Percentiles rank a stretch among this genome's conserved stretches.
phyloP scores from a whole-genome alignment of 2,329 filamentous ascomycete genomes.

The Ophiostoma piceae region DNA sequence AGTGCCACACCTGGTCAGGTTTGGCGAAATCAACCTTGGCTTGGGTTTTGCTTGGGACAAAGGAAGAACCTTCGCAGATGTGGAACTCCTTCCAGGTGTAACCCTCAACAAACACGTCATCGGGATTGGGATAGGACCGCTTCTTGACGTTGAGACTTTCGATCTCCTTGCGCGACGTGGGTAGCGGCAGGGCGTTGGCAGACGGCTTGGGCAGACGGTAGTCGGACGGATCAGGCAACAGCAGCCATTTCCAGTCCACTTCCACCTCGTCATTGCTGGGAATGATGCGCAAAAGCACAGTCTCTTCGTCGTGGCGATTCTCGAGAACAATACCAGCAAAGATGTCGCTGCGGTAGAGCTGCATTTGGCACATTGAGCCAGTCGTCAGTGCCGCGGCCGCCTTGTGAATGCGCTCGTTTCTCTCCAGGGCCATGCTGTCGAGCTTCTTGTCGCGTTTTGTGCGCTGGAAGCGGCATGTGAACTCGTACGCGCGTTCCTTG shows the following conservation, averaged over 20 bases:
- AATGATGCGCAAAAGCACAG: conserved; percentile 72
- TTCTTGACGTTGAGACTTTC: conserved; percentile 65
- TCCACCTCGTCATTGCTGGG: conserved; percentile 74
- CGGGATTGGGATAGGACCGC: conserved; percentile 57
- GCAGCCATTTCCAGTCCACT: conserved; percentile 78
- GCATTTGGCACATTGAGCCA: conserved; percentile 80
- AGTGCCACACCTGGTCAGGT: conserved; percentile 78
- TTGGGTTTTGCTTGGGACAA: conserved; percentile 50
- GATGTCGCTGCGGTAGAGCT: conserved; percentile 77
- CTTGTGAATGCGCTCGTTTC: conserved; percentile 60
- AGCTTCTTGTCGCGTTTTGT: conserved; percentile 76
- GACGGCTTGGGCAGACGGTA: conserved; percentile 71
- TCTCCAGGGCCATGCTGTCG: conserved; percentile 63
- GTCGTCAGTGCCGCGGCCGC: conserved; percentile 63
- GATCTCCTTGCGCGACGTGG: conserved; percentile 56
- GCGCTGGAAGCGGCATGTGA: conserved; percentile 90
- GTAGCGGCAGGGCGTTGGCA: conserved; percentile 64
- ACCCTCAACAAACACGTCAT: conserved; percentile 62
- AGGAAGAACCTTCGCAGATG: conserved; percentile 45
- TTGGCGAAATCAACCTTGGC: conserved; percentile 67
- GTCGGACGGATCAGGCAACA: conserved; percentile 66
- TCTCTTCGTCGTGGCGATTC: conserved; percentile 71
- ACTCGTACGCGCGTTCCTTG: conserved; percentile 84
- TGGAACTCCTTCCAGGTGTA: conserved; percentile 78
- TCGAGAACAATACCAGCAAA: conserved; percentile 85